phyloP scores from a whole-genome alignment of 2,329 filamentous ascomycete genomes.

The Trichoderma guizhouense region DNA sequence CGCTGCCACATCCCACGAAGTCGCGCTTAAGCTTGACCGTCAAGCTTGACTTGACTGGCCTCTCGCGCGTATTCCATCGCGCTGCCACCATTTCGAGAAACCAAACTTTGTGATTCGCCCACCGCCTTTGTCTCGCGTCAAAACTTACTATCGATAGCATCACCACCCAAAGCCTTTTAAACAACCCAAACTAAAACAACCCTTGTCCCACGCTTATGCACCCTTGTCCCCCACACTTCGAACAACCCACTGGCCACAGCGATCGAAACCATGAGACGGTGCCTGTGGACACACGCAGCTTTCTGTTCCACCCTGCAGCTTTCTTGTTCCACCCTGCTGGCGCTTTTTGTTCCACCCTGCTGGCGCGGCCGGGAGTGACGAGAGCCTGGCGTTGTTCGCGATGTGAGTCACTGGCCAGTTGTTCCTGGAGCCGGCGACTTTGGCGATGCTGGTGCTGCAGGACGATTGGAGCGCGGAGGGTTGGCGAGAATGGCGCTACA shows the following conservation, averaged over 20 bases:
- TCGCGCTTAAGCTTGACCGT: slow-evolving; percentile 4
- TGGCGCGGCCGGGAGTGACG: slow-evolving; percentile 20
- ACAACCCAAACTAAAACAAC: not conserved
- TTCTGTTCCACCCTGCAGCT: not conserved
- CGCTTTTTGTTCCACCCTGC: not conserved
- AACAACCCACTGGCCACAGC: slow-evolving; percentile 23
- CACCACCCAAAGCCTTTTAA: not conserved
- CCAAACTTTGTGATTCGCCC: not conserved
- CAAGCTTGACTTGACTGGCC: not conserved
- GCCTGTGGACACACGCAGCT: slow-evolving; percentile 5
- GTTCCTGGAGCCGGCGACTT: slow-evolving; percentile 11
- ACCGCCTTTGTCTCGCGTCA: not conserved
- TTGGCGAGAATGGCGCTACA: not conserved
- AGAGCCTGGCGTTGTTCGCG: slow-evolving; percentile 9
- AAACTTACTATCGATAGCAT: not conserved
- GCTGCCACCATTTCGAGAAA: not conserved
- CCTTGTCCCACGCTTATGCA: slow-evolving; percentile 13
- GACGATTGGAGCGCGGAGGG: slow-evolving; percentile 15
- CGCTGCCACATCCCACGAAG: not conserved
- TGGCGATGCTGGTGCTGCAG: slow-evolving; percentile 17
- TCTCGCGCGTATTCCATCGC: not conserved
- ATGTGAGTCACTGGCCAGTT: slow-evolving; percentile 28
- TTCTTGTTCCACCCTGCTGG: not conserved
- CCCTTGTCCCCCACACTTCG: slow-evolving; percentile 4
- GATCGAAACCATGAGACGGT: slow-evolving; percentile 21